Evolutionary conservation across 371 early-diverging fungal species (phyloP).

Genomic region (Mucor irregularis): DNA sequence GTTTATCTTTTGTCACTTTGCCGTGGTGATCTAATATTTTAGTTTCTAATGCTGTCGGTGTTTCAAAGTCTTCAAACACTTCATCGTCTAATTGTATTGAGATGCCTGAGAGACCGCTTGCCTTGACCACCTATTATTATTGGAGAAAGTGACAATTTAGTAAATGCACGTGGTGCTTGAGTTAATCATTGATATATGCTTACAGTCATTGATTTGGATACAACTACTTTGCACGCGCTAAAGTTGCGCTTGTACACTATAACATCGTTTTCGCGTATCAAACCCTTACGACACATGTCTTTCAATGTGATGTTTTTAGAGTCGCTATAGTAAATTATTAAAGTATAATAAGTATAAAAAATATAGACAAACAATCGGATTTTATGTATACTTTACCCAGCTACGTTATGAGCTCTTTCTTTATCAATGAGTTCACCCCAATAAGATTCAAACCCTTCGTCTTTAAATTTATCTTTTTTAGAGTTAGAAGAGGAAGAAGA

Average conservation of each 20-base stretch:
- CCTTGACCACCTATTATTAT: slow-evolving; percentile 50
- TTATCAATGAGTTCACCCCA: slow-evolving; percentile 44
- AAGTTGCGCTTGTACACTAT: slow-evolving; percentile 56
- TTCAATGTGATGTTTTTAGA: slow-evolving; percentile 52
- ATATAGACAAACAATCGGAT: neutral
- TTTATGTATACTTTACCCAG: slow-evolving; percentile 35
- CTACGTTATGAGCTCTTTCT: slow-evolving; percentile 50
- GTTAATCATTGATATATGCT: no score
- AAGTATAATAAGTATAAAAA: neutral
- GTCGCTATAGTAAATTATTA: slow-evolving; percentile 27
- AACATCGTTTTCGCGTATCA: slow-evolving; percentile 49
- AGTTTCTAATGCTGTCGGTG: slow-evolving; percentile 55
- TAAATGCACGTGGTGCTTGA: neutral
- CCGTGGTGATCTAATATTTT: slow-evolving; percentile 54
- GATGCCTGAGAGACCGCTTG: slow-evolving; percentile 46
- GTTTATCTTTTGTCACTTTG: slow-evolving; percentile 47
- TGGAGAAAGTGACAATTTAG: neutral
- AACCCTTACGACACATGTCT: slow-evolving; percentile 53
- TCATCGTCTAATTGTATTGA: slow-evolving; percentile 46
- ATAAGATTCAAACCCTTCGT: slow-evolving; percentile 40
- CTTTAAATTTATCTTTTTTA: slow-evolving; percentile 23
- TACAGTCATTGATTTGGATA: slow-evolving; percentile 50
- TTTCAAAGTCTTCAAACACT: slow-evolving; percentile 52
- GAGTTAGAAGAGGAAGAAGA: neutral
- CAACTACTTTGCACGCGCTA: slow-evolving; percentile 52